A percentile compares a stretch with the other conserved stretches of the same genome.
Evolutionary conservation across 2,329 filamentous ascomycete genomes (phyloP).

Genomic region (Stromatinia cepivora): DNA sequence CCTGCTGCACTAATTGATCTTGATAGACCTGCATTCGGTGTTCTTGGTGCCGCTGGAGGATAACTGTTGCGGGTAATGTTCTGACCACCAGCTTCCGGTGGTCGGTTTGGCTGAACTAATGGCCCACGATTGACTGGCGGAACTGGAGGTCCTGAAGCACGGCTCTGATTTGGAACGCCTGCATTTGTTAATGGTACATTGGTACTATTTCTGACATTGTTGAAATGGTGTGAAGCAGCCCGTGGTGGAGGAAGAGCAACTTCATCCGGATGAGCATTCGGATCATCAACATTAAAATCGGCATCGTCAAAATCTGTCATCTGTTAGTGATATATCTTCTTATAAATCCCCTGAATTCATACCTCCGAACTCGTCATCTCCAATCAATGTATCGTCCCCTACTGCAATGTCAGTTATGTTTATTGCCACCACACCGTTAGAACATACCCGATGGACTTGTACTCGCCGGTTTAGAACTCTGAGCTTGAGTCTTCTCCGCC

Average conservation of each 20-base stretch:
- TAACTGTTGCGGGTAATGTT: conserved; percentile 25
- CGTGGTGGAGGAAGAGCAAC: conserved; percentile 55
- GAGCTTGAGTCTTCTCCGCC: conserved; percentile 33
- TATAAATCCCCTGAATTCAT: conserved; percentile 43
- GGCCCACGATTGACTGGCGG: conserved; percentile 27
- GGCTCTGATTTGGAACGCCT: conserved; percentile 36
- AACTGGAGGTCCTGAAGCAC: conserved; percentile 29
- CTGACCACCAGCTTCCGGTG: conserved; percentile 28
- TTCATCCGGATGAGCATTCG: conserved; percentile 72
- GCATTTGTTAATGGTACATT: conserved; percentile 21
- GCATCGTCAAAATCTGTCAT: conserved; percentile 70
- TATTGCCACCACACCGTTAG: neutral
- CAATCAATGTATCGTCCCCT: conserved; percentile 44
- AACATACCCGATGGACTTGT: conserved; percentile 8
- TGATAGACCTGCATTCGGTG: conserved; percentile 37
- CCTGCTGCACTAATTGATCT: conserved; percentile 34
- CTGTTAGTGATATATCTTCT: conserved; percentile 39
- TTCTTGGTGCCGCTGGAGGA: conserved; percentile 37
- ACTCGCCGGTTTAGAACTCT: neutral
- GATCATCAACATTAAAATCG: conserved; percentile 68
- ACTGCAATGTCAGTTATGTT: conserved; percentile 28
- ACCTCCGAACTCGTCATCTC: conserved; percentile 56
- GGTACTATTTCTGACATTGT: conserved; percentile 28
- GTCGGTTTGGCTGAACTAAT: conserved; percentile 37
- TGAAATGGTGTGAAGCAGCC: conserved; percentile 31